Evolutionary conservation across 495 filamentous ascomycete species (phyloP), one percentile per base, ranked within the genome.

Genomic region (Rostrohypoxylon terebratum): DNA sequence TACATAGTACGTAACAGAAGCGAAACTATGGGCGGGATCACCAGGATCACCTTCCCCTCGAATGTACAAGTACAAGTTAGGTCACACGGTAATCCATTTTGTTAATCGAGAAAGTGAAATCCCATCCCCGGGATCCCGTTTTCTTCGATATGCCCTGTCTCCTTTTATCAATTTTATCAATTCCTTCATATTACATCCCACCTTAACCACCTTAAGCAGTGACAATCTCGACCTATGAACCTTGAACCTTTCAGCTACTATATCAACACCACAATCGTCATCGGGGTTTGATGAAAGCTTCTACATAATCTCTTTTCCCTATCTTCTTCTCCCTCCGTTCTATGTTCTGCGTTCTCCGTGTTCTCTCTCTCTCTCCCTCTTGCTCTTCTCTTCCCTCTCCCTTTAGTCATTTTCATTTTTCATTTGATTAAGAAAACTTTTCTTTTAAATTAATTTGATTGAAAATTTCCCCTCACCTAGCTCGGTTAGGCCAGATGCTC

Each of bases 61-160:
- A 58, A 71, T 23, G 66, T 70, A 70, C 61, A 73, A 59, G 61
- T 62, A 69, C 71, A 70, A 59, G 55, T 68, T 20, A 71, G 25
- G 72, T 75, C 68, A 68, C 68, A 75, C 71, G 72, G 72, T 47
- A 68, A 71, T 75, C 72, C 67, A 50, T 59, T 68, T 75, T 75
- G 68, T 71, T 68, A 59, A 75, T 75, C 61, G 72, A 75, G 72
- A 75, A 74, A 75, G 54, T 63, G 68, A 75, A 78, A 76, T 77
- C 77, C 77, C 77, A 78, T 78, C 61, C 40, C 34, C 34, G 34
- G 34, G 34, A 13, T 38, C 68, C 51, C 51, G 33, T 44, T 64
- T 67, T 61, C 51, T 66, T 74, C 66, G 60, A 69, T 73, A 65
- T 74, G 66, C 71, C 71, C 66, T 61, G 28, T 68, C 58, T 63